A percentile compares a stretch with the other conserved stretches of the same genome.
Conservation (phyloP, 768 basidiomycete genomes). For the Suillus discolor region DNA sequence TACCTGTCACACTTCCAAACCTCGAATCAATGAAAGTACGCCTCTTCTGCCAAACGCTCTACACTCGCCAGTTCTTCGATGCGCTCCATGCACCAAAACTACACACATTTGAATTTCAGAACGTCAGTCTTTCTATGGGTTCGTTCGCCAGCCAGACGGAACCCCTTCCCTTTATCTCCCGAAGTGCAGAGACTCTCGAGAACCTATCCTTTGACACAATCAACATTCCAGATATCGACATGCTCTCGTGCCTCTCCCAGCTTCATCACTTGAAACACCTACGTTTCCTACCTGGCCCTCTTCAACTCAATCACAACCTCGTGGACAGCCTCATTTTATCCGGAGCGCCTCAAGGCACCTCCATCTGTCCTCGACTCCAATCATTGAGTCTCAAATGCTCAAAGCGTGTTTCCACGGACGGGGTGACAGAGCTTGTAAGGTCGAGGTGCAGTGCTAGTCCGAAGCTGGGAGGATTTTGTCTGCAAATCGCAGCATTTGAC, state of each 20-base stretch:
- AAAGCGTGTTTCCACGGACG: conserved; percentile 23
- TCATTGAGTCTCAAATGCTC: conserved; percentile 28
- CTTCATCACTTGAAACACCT: conserved; percentile 22
- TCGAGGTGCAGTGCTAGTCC: conserved; percentile 22
- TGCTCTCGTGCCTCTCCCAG: conserved; percentile 25
- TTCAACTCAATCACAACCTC: conserved; percentile 35
- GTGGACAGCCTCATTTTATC: conserved; percentile 23
- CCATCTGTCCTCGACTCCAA: conserved; percentile 27
- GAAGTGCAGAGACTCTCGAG: conserved; percentile 33
- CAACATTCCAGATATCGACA: conserved; percentile 22
- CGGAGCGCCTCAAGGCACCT: neutral
- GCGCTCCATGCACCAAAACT: conserved; percentile 27
- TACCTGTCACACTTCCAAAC: conserved; percentile 28
- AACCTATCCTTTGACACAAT: conserved; percentile 24
- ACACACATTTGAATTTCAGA: conserved; percentile 28
- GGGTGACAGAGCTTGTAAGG: conserved; percentile 25
- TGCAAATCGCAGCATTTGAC: conserved; percentile 32
- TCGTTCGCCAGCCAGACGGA: conserved; percentile 27
- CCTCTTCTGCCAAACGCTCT: conserved; percentile 29
- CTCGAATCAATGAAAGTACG: conserved; percentile 30
- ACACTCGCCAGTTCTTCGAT: conserved; percentile 28
- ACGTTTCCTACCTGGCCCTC: conserved; percentile 26
- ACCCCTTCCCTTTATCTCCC: conserved; percentile 27
- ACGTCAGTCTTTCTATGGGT: conserved; percentile 31
- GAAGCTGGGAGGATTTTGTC: conserved; percentile 20